These are phyloP conservation scores for Sphaerulina populicola DNA, from an alignment of 2,329 filamentous ascomycete genomes.

Conservation along the genomic window DNA sequence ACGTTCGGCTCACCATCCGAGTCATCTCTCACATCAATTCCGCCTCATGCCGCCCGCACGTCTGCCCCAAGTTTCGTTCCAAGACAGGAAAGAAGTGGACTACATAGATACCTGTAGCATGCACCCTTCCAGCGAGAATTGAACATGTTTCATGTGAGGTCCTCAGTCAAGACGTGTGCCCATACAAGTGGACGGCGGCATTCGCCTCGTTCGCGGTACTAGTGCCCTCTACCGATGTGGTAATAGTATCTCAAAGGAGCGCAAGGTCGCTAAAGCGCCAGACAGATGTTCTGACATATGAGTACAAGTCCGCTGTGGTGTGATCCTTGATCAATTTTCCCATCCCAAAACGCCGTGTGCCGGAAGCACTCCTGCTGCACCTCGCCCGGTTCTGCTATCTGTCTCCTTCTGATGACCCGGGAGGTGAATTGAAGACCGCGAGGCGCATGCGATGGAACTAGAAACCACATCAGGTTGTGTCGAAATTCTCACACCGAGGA, in stretches of 20 bases:
- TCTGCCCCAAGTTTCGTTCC: too few species aligned
- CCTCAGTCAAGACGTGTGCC: background rate
- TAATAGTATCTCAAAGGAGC: slow-evolving; percentile 19
- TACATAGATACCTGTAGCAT: background rate
- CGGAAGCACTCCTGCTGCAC: background rate
- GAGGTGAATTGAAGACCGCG: slow-evolving; percentile 31
- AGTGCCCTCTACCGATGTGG: slow-evolving; percentile 3
- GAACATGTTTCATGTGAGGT: background rate
- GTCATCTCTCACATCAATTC: too few species aligned
- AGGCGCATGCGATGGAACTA: slow-evolving; percentile 35
- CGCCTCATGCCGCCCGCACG: too few species aligned
- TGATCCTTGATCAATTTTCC: slow-evolving; percentile 9
- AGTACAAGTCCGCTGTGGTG: slow-evolving; percentile 17
- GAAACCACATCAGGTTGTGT: slow-evolving; percentile 10
- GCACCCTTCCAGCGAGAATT: background rate
- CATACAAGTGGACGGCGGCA: background rate
- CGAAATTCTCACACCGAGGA: background rate
- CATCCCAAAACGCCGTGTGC: slow-evolving; percentile 16
- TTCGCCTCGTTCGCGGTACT: slow-evolving; percentile 1
- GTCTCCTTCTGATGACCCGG: slow-evolving; percentile 22
- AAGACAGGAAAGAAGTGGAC: background rate
- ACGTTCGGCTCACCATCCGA: too few species aligned
- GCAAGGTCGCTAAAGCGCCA: slow-evolving; percentile 12
- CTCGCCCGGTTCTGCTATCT: slow-evolving; percentile 9
- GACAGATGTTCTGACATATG: slow-evolving; percentile 13